Percentiles rank a stretch among this genome's conserved stretches.
Conservation (phyloP, 441 rosid genomes). For the Erysimum pusillum region DNA sequence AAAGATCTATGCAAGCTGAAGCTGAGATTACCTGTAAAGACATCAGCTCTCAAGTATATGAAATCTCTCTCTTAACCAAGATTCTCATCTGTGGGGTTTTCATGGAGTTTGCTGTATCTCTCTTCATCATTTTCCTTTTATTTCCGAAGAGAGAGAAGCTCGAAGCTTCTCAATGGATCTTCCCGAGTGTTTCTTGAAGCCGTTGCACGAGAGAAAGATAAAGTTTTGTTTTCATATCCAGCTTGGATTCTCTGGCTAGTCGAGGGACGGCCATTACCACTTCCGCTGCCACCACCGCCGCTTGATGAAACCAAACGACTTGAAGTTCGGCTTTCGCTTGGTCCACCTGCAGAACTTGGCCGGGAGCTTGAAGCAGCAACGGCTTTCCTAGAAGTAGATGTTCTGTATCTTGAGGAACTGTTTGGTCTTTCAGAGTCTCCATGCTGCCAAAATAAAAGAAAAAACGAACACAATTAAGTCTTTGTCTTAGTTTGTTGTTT, state of each 20-base stretch:
- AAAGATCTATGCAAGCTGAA: slow-evolving; percentile 22
- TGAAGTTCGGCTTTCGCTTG: slow-evolving; percentile 60
- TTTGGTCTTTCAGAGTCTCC: slow-evolving; percentile 68
- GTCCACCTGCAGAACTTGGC: slow-evolving; percentile 90
- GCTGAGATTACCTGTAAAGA: slow-evolving; percentile 32
- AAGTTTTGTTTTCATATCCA: slow-evolving; percentile 60
- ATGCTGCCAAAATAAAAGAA: slow-evolving; percentile 55
- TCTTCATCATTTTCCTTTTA: slow-evolving; percentile 46
- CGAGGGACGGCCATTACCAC: slow-evolving; percentile 58
- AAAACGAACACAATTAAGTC: not conserved
- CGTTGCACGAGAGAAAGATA: slow-evolving; percentile 62
- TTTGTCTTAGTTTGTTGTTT: not conserved
- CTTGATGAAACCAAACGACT: slow-evolving; percentile 66
- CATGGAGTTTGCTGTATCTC: slow-evolving; percentile 16
- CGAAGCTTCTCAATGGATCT: slow-evolving; percentile 82
- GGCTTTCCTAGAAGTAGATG: slow-evolving; percentile 64
- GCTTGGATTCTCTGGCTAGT: slow-evolving; percentile 75
- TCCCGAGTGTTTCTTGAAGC: slow-evolving; percentile 63
- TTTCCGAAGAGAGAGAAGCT: slow-evolving; percentile 79
- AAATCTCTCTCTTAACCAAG: slow-evolving; percentile 17
- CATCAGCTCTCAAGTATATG: slow-evolving; percentile 13
- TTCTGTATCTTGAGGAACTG: slow-evolving; percentile 78
- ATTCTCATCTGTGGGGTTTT: slow-evolving; percentile 20
- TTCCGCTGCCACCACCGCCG: slow-evolving; percentile 48
- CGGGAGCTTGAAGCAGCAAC: slow-evolving; percentile 63